Evolutionary conservation across 2,329 filamentous ascomycete species (phyloP).

Genomic region (Zopfia rhizophila): DNA sequence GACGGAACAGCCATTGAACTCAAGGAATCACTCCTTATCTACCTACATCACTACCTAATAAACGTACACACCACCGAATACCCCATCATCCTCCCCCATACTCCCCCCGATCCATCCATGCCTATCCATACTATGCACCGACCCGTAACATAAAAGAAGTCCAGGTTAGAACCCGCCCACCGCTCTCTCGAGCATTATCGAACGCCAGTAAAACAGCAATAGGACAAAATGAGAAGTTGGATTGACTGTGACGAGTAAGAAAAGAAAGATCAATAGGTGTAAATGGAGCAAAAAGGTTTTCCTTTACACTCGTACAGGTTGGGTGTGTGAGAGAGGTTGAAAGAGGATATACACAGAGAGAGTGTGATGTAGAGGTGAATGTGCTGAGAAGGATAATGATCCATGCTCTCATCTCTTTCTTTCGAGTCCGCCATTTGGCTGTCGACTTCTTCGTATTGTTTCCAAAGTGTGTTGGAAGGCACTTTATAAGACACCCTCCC

Average conservation of each 20-base stretch:
- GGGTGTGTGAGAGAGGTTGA: slow-evolving; percentile 16
- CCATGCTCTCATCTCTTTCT: slow-evolving; percentile 14
- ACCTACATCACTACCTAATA: slow-evolving; percentile 1
- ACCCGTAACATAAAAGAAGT: no score
- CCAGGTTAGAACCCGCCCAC: neutral
- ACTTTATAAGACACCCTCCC: slow-evolving; percentile 67
- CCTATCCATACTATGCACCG: neutral
- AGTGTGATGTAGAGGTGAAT: slow-evolving; percentile 17
- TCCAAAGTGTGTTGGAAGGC: slow-evolving; percentile 7
- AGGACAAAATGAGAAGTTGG: neutral
- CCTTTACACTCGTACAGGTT: slow-evolving; percentile 18
- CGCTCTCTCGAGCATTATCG: neutral
- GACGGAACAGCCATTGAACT: no score
- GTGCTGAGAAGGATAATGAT: no score
- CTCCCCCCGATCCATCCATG: neutral
- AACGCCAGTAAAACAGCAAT: no score
- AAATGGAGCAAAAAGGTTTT: slow-evolving; percentile 2
- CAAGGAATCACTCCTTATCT: neutral
- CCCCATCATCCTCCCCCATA: neutral
- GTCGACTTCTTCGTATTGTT: slow-evolving; percentile 21
- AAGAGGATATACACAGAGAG: slow-evolving; percentile 8
- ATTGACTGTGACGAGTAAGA: no score
- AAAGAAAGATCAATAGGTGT: slow-evolving; percentile 65
- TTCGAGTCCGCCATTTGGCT: slow-evolving; percentile 20
- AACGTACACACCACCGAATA: neutral